phyloP scores from a whole-genome alignment of 352 stramenopile species.

The Phytophthora fragariae region DNA sequence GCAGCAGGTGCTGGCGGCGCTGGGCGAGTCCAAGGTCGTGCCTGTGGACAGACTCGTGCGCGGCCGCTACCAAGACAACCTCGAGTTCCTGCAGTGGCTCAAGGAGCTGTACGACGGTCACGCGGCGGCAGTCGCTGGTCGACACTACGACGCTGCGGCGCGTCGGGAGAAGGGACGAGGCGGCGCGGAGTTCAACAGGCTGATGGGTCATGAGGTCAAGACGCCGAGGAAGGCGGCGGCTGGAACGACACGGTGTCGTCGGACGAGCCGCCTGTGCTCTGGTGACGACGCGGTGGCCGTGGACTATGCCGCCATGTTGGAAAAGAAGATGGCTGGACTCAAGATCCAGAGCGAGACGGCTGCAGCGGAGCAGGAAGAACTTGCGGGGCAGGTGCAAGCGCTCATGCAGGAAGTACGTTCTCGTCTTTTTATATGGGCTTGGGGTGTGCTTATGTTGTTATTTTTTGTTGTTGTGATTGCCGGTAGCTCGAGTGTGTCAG shows the following conservation, averaged over 20 bases:
- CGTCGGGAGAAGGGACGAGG: constrained; percentile 94
- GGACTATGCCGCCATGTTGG: constrained; percentile 4
- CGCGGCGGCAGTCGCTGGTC: background rate
- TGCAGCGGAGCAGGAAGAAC: background rate
- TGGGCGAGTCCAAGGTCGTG: constrained; percentile 17
- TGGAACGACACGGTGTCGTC: background rate
- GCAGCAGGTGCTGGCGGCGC: constrained; percentile 2
- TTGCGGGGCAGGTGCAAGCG: background rate
- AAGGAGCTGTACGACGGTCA: constrained; percentile 83
- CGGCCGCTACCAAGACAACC: constrained; percentile 99
- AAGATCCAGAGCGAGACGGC: constrained; percentile 13
- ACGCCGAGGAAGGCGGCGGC: constrained; percentile 7
- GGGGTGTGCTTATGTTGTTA: background rate
- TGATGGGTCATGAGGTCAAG: constrained; percentile 35
- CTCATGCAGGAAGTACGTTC: constrained; percentile 6
- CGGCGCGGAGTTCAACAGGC: constrained; percentile 67
- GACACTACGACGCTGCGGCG: constrained; percentile 93
- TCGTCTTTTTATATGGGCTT: no score
- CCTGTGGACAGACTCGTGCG: constrained; percentile 65
- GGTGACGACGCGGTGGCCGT: background rate
- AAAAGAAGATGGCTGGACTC: constrained; percentile 14
- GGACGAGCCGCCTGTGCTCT: background rate
- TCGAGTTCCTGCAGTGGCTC: constrained; percentile 99
- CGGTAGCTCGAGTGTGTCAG: constrained; percentile 78
- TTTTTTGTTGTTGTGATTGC: background rate